phyloP scores from a whole-genome alignment of 768 basidiomycete genomes.

The Hypholoma sublateritium region DNA sequence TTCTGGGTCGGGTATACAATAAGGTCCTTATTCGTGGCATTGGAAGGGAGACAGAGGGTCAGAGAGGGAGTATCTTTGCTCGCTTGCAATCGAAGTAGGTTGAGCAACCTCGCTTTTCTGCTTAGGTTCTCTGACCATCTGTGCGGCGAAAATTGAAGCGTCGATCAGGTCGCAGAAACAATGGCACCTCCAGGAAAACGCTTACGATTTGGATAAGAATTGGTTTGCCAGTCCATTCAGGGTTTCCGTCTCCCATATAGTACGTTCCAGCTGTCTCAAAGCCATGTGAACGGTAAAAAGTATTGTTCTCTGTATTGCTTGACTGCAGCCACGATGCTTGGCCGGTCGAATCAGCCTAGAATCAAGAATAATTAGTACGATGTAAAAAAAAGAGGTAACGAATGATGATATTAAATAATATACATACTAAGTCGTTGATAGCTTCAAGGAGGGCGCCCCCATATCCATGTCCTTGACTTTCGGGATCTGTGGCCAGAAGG shows the following conservation, averaged over 20 bases:
- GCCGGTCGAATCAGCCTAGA: conserved; percentile 27
- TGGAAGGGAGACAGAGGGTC: too few species aligned
- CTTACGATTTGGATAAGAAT: conserved; percentile 29
- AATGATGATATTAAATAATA: too few species aligned
- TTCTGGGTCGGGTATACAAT: too few species aligned
- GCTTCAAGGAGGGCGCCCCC: conserved; percentile 29
- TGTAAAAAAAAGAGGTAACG: neutral
- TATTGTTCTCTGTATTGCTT: conserved; percentile 22
- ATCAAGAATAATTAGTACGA: neutral
- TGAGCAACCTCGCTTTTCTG: neutral
- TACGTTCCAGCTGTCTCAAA: conserved; percentile 23
- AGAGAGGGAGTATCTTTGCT: too few species aligned
- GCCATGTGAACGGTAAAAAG: conserved; percentile 27
- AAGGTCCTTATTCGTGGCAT: too few species aligned
- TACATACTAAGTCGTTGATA: conserved; percentile 21
- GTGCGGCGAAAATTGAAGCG: neutral
- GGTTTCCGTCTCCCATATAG: conserved; percentile 28
- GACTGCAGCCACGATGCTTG: conserved; percentile 29
- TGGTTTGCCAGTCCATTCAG: conserved; percentile 27
- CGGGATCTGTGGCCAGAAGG: conserved; percentile 26
- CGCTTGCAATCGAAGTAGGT: too few species aligned
- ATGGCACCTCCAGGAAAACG: neutral
- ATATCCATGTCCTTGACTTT: conserved; percentile 27
- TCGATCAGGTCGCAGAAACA: neutral
- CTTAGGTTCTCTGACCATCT: conserved; percentile 21